A percentile compares a stretch with the other conserved stretches of the same genome.
phyloP scores from a whole-genome alignment of 192 early-diverging fungal species.

The Rhizophagus sp. region DNA sequence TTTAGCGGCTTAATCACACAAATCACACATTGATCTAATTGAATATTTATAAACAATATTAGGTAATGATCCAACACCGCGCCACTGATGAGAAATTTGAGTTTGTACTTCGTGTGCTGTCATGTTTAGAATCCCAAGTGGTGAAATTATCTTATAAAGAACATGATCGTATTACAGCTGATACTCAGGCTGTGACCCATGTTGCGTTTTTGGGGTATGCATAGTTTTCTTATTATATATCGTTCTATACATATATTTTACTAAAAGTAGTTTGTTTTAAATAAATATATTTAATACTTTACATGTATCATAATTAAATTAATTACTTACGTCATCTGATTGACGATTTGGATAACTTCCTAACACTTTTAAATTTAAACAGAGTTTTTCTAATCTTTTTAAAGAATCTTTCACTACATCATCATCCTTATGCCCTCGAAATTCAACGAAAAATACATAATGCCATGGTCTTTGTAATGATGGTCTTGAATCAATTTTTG shows the following conservation, averaged over 20 bases:
- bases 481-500: conserved; percentile 90
- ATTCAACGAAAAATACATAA: conserved; percentile 94
- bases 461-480: conserved; percentile 81
- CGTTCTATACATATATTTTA: too few species aligned
- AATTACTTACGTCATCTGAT: background rate
- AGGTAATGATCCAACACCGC: conserved; percentile 79
- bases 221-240: too few species aligned
- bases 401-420: conserved; percentile 68
- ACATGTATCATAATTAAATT: too few species aligned
- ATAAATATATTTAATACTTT: too few species aligned
- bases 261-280: too few species aligned
- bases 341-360: conserved; percentile 79
- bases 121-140: conserved; percentile 76
- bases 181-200: conserved; percentile 97
- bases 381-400: conserved; percentile 65
- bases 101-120: conserved; percentile 62
- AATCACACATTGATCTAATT: too few species aligned
- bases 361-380: conserved; percentile 74
- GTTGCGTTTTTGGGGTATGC: conserved; percentile 81
- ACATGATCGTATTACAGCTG: conserved; percentile 94
- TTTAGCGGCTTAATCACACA: too few species aligned
- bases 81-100: conserved; percentile 60
- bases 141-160: conserved; percentile 79
- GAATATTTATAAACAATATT: too few species aligned
- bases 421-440: conserved; percentile 77